Evolutionary conservation across 768 basidiomycete genomes (phyloP), one percentile per base, ranked within the genome.

Genomic region (Tubosaeta sp.): DNA sequence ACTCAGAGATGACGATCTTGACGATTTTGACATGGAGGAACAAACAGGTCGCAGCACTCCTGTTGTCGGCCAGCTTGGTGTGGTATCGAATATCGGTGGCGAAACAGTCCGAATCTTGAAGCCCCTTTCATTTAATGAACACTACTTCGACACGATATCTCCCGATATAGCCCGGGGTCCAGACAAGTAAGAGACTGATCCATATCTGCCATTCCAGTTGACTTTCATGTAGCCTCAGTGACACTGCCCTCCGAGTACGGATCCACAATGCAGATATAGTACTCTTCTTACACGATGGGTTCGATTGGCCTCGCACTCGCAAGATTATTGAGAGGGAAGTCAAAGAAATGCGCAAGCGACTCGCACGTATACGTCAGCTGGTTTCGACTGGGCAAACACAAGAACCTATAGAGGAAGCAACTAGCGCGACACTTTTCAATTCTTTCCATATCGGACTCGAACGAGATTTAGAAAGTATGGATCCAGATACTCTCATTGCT

Each of bases 401-500:
- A 34, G 91, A 95, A 54, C 81, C 86, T 16, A 81, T 75, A 48
- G 73, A 84, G 14, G 90, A 91, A 60, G 72, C 76, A 27, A 86
- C 87, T 6, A 84, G 85, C 59, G 73, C 88, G 2, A 75, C 88
- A 6, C 78, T 98, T 19, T 97, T 95, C 77, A 97, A 97, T 65
- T 98, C 95, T 0, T 82, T 97, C 34, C 90, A 94, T 61, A 86
- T 98, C 51, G 95, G 95, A 27, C 74, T 97, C n/a, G 84, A 88
- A 29, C 81, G 86, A 56, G 85, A 90, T 49, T 68, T 82, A 13
- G 85, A 88, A 45, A 80, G 82, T 26, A 72, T 88, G 59, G 93
- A 95, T 61, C 81, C 86, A 4, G 81, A 77, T 10, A 84, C 82
- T 2, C 74, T 95, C 41, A 81, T 97, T 34, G 92, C 91, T 7